Percentiles rank a stretch among this genome's conserved stretches.
Conservation (phyloP, 2,329 filamentous ascomycete genomes). For the Clonostachys rosea region DNA sequence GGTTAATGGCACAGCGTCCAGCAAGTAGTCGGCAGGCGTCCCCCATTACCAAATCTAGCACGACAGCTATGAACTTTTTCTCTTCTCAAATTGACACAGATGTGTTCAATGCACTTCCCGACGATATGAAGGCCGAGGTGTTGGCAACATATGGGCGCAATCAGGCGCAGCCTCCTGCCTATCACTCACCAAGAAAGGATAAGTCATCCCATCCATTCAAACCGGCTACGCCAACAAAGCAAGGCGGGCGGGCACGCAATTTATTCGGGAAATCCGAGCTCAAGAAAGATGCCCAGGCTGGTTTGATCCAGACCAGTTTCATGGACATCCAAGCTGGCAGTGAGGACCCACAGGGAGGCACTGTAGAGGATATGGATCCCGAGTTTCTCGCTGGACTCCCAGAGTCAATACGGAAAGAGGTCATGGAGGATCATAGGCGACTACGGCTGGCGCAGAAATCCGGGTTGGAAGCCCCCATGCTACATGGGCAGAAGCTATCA, state of each 20-base stretch:
- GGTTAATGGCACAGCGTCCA: slow-evolving; percentile 57
- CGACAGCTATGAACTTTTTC: slow-evolving; percentile 35
- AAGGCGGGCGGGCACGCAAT: slow-evolving; percentile 33
- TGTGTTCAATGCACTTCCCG: slow-evolving; percentile 76
- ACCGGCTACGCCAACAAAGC: slow-evolving; percentile 59
- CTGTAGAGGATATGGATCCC: slow-evolving; percentile 51
- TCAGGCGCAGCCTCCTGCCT: slow-evolving; percentile 26
- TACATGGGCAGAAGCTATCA: not conserved
- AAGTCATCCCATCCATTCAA: slow-evolving; percentile 46
- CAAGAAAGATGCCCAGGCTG: slow-evolving; percentile 49
- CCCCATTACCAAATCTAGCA: slow-evolving; percentile 25
- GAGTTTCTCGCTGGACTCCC: slow-evolving; percentile 81
- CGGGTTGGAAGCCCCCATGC: slow-evolving; percentile 34
- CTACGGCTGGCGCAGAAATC: slow-evolving; percentile 53
- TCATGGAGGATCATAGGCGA: slow-evolving; percentile 65
- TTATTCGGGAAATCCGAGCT: slow-evolving; percentile 41
- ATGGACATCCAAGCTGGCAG: slow-evolving; percentile 32
- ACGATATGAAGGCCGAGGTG: slow-evolving; percentile 81
- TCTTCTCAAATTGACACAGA: slow-evolving; percentile 83
- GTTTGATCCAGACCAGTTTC: slow-evolving; percentile 72
- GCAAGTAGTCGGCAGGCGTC: slow-evolving; percentile 9
- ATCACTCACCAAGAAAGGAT: slow-evolving; percentile 53
- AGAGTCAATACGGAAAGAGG: slow-evolving; percentile 71
- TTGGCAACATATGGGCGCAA: slow-evolving; percentile 61
- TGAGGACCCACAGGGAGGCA: slow-evolving; percentile 19